These are phyloP conservation scores for Globisporangium perplexum DNA, from an alignment of 352 stramenopile species.

Conservation along the genomic window DNA sequence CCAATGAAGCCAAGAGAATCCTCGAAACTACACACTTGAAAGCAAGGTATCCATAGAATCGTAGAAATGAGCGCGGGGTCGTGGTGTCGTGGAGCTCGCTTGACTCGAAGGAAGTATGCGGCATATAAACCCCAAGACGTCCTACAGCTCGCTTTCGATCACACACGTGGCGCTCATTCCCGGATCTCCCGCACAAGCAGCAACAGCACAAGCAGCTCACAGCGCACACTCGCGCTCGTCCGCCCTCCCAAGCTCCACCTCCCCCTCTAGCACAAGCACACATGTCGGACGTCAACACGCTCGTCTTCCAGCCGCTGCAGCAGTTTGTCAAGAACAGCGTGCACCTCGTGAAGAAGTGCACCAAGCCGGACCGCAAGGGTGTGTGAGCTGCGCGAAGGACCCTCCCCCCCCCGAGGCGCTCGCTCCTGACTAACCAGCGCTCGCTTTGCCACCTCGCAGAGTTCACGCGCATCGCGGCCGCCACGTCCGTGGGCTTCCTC, in stretches of 20 bases:
- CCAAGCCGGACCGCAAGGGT: slow-evolving; percentile 98
- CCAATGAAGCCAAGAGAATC: too few relatives aligned
- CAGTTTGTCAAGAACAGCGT: slow-evolving; percentile 97
- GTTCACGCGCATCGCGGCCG: slow-evolving; percentile 93
- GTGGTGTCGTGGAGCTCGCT: neutral
- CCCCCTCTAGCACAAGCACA: neutral
- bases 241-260: neutral
- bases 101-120: neutral
- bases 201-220: too few relatives aligned
- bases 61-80: neutral
- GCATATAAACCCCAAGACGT: neutral
- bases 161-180: slow-evolving; percentile 15
- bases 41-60: slow-evolving; percentile 6
- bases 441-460: slow-evolving; percentile 44
- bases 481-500: slow-evolving; percentile 96
- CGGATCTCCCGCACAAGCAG: slow-evolving; percentile 12
- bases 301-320: slow-evolving; percentile 95
- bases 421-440: slow-evolving; percentile 3
- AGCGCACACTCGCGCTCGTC: neutral
- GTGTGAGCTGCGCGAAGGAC: slow-evolving; percentile 16
- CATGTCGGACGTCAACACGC: slow-evolving; percentile 88
- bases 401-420: neutral
- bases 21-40: too few relatives aligned
- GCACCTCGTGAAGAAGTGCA: slow-evolving; percentile 99
- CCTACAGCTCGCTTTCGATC: neutral